A percentile compares a stretch with the other conserved stretches of the same genome.
These are phyloP conservation scores for Albatrellus ellisii DNA, from an alignment of 768 basidiomycete genomes.

Conservation along the genomic window DNA sequence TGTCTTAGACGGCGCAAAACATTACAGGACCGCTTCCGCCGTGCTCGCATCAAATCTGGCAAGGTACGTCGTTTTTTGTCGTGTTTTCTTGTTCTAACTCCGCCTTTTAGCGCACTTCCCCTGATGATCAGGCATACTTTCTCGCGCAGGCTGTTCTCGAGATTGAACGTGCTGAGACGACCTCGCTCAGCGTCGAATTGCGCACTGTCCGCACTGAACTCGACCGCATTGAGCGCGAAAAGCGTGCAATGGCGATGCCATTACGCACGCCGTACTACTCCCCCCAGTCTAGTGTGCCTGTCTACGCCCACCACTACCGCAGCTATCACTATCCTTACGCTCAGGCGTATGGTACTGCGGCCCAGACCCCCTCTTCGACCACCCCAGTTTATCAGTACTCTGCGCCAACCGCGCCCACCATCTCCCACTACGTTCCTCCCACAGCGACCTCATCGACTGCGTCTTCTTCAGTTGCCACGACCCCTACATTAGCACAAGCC, in stretches of 20 bases:
- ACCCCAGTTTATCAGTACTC: constrained; percentile 12
- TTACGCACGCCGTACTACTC: constrained; percentile 10
- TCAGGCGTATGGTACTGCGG: constrained; percentile 32
- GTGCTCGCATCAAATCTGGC: constrained; percentile 37
- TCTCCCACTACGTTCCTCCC: constrained; percentile 19
- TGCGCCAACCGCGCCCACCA: constrained; percentile 17
- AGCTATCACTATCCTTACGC: constrained; percentile 48
- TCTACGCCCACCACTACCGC: constrained; percentile 42
- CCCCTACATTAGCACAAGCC: constrained; percentile 12
- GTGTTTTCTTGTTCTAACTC: not conserved
- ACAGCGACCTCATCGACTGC: constrained; percentile 15
- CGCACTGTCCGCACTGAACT: constrained; percentile 49
- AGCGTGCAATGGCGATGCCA: constrained; percentile 35
- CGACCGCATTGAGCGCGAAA: constrained; percentile 58
- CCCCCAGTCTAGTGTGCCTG: constrained; percentile 2
- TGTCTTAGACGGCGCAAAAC: constrained; percentile 45
- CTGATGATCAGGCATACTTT: constrained; percentile 49
- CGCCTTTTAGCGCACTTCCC: constrained; percentile 36
- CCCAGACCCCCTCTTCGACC: not conserved
- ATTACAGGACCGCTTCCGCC: constrained; percentile 46
- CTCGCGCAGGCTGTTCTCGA: constrained; percentile 56
- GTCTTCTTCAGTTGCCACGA: constrained; percentile 7
- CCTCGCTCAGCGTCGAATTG: constrained; percentile 42
- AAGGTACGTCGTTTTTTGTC: constrained; percentile 29
- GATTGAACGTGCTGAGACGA: constrained; percentile 48